Evolutionary conservation across 2,329 filamentous ascomycete genomes (phyloP).

Genomic region (Paraconiothyrium sp.): DNA sequence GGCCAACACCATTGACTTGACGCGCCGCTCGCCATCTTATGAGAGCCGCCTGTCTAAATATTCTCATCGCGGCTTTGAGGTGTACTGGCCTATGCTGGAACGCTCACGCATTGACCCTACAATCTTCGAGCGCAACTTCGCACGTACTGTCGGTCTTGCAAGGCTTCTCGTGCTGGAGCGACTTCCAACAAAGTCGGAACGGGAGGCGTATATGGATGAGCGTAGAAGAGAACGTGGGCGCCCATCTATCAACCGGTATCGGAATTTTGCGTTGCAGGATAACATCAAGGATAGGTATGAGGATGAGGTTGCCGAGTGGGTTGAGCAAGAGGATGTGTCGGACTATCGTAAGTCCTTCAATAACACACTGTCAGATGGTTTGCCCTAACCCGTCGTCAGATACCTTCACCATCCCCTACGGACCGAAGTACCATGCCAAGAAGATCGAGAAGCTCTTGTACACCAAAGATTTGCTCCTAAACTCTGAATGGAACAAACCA

Average conservation of each 20-base stretch:
- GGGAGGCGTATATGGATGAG: constrained; percentile 76
- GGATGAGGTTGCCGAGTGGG: constrained; percentile 86
- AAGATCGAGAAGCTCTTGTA: constrained; percentile 85
- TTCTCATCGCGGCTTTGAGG: constrained; percentile 83
- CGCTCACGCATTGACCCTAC: constrained; percentile 82
- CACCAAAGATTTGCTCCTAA: constrained; percentile 81
- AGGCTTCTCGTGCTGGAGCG: constrained; percentile 82
- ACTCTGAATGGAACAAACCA: constrained; percentile 83
- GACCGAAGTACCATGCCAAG: constrained; percentile 63
- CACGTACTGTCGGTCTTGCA: constrained; percentile 78
- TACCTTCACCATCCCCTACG: constrained; percentile 72
- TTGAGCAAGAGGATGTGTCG: constrained; percentile 74
- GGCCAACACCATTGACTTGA: constrained; percentile 81
- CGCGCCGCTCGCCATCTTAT: constrained; percentile 83
- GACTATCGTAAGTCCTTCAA: constrained; percentile 64
- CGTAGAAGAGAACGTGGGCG: constrained; percentile 77
- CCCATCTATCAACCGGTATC: constrained; percentile 61
- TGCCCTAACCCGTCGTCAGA: constrained; percentile 46
- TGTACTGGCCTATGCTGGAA: constrained; percentile 80
- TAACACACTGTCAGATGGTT: not conserved
- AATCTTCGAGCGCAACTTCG: constrained; percentile 84
- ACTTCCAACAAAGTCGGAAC: constrained; percentile 72
- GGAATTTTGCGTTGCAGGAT: constrained; percentile 60
- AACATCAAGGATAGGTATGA: constrained; percentile 82
- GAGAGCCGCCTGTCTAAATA: constrained; percentile 87